Percentiles rank a stretch among this genome's conserved stretches.
phyloP scores from a whole-genome alignment of 148 eudicot species.

The Rhododendron molle region DNA sequence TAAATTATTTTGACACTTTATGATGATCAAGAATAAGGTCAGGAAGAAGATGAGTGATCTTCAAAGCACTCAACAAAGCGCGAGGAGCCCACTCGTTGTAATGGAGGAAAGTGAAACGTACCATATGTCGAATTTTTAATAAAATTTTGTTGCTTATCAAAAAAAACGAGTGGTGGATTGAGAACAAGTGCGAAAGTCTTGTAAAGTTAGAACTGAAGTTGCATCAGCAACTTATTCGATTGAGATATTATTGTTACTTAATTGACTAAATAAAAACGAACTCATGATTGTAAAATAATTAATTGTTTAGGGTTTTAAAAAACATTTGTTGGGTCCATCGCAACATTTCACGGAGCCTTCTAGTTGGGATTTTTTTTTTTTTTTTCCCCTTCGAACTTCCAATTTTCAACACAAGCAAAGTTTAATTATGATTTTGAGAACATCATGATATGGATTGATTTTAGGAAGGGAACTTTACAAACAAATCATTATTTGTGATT shows the following conservation, averaged over 20 bases:
- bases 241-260: not conserved
- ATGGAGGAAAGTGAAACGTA: not conserved
- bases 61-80: too few relatives aligned
- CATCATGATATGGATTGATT: not conserved
- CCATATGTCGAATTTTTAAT: too few relatives aligned
- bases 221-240: not conserved
- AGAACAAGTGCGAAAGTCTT: not conserved
- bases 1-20: not conserved
- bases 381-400: not conserved
- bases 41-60: too few relatives aligned
- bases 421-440: not conserved
- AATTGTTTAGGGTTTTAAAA: not conserved
- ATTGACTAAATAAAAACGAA: not conserved
- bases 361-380: not conserved
- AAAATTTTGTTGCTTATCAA: too few relatives aligned
- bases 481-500: not conserved
- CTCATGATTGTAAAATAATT: not conserved
- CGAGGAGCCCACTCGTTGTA: not conserved
- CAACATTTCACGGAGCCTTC: not conserved
- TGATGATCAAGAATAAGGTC: not conserved
- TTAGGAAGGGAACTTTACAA: not conserved
- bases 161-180: not conserved
- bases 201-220: not conserved
- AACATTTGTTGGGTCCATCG: not conserved
- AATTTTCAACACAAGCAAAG: not conserved